Conservation (phyloP, 768 basidiomycete genomes). For the Kwoniella dendrophila region DNA sequence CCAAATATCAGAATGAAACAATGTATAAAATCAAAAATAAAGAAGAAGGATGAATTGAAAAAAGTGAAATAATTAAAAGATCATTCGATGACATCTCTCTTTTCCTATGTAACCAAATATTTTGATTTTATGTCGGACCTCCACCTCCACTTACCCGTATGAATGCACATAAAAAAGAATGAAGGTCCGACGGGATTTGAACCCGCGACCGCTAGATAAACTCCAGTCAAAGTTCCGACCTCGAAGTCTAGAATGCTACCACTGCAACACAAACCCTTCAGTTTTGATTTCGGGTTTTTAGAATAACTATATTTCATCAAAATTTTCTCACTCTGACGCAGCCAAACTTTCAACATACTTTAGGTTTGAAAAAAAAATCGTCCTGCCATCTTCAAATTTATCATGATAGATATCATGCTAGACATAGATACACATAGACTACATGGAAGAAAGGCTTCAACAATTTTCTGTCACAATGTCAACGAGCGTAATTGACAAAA, state of each 20-base stretch:
- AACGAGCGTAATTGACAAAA: no score
- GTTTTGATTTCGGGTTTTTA: neutral
- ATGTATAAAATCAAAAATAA: conserved; percentile 9
- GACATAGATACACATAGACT: no score
- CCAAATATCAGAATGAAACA: neutral
- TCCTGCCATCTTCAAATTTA: no score
- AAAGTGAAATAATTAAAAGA: neutral
- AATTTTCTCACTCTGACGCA: no score
- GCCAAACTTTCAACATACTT: no score
- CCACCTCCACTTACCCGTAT: neutral
- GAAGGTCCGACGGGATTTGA: conserved; percentile 33
- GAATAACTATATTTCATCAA: neutral
- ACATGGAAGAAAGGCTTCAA: no score
- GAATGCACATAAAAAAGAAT: conserved; percentile 10
- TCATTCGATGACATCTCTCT: conserved; percentile 12
- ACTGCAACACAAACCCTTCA: conserved; percentile 31
- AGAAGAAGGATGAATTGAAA: neutral
- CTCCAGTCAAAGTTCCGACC: conserved; percentile 26
- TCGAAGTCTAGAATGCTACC: conserved; percentile 35
- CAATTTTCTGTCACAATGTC: no score
- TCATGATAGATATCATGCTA: no score
- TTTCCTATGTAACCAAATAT: neutral
- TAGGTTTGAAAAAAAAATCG: no score
- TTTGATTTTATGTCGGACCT: neutral
- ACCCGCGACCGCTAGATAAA: conserved; percentile 34